phyloP scores from a whole-genome alignment of 2,329 filamentous ascomycete genomes.

The Pseudovirgaria hyperparasitica region DNA sequence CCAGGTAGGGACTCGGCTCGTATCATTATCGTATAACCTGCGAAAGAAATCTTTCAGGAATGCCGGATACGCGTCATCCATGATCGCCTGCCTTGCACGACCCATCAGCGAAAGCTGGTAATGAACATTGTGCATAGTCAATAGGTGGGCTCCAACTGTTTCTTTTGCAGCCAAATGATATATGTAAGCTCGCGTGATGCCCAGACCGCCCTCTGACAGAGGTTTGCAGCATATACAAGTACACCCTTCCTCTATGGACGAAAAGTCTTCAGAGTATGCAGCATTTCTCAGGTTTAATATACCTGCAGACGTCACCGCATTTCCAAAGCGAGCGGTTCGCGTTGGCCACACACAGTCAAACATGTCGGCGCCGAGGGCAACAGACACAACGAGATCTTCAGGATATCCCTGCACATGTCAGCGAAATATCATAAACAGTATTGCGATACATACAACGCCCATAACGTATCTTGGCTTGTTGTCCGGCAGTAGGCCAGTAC shows the following conservation, averaged over 20 bases:
- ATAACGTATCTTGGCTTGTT: slow-evolving; percentile 97
- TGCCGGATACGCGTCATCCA: slow-evolving; percentile 66
- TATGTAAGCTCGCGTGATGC: slow-evolving; percentile 77
- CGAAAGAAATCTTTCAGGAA: slow-evolving; percentile 71
- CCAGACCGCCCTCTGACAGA: slow-evolving; percentile 55
- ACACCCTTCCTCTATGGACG: slow-evolving; percentile 72
- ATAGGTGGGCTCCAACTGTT: slow-evolving; percentile 72
- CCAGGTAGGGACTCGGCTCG: slow-evolving; percentile 64
- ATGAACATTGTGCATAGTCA: slow-evolving; percentile 94
- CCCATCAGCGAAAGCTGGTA: slow-evolving; percentile 81
- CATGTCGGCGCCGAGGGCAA: slow-evolving; percentile 95
- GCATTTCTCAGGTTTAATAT: slow-evolving; percentile 75
- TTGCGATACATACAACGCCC: slow-evolving; percentile 54
- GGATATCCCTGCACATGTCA: slow-evolving; percentile 59
- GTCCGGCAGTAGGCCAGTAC: slow-evolving; percentile 73
- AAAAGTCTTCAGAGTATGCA: slow-evolving; percentile 65
- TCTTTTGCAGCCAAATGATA: slow-evolving; percentile 90
- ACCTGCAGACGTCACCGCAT: slow-evolving; percentile 71
- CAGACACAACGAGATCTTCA: slow-evolving; percentile 85
- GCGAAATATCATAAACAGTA: background rate
- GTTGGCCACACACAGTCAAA: slow-evolving; percentile 99
- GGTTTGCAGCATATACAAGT: slow-evolving; percentile 65
- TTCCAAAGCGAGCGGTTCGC: slow-evolving; percentile 87
- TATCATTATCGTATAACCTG: slow-evolving; percentile 52
- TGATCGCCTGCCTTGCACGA: slow-evolving; percentile 59